A percentile compares a stretch with the other conserved stretches of the same genome.
Conservation (phyloP, 1,284 basidiomycete species). For the Pseudozyma tsukubaensis region DNA sequence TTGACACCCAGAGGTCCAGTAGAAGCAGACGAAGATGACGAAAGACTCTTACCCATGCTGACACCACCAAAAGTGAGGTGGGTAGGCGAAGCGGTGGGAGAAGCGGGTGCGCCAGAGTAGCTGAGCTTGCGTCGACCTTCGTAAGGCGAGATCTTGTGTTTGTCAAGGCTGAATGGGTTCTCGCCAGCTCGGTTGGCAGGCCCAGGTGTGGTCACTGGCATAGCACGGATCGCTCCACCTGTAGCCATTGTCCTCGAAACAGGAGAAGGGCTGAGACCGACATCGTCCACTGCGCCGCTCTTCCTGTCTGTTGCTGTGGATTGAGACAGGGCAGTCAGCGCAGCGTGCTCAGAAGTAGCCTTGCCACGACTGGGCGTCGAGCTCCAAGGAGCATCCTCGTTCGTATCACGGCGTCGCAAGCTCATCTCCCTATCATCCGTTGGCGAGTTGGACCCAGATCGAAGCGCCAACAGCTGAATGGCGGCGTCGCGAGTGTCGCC, state of each 20-base stretch:
- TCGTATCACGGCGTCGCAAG: conserved; percentile 18
- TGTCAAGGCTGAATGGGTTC: conserved; percentile 62
- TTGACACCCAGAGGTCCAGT: conserved; percentile 21
- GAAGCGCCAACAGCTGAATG: conserved; percentile 46
- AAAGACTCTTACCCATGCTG: conserved; percentile 22
- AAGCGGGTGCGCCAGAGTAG: conserved; percentile 38
- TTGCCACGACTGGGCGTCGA: conserved; percentile 38
- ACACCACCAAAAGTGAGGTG: conserved; percentile 27
- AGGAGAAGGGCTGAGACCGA: conserved; percentile 40
- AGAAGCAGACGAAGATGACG: conserved; percentile 13
- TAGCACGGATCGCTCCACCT: conserved; percentile 16
- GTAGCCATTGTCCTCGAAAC: conserved; percentile 33
- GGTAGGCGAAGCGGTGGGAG: conserved; percentile 29
- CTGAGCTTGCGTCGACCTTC: conserved; percentile 41
- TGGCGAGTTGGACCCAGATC: conserved; percentile 46
- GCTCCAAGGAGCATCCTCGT: conserved; percentile 37
- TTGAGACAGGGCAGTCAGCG: conserved; percentile 43
- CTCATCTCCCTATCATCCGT: conserved; percentile 41
- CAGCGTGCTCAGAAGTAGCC: conserved; percentile 31
- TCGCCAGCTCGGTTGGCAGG: conserved; percentile 16
- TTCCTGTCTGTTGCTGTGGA: conserved; percentile 17
- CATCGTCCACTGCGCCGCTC: conserved; percentile 7
- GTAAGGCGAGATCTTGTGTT: conserved; percentile 60
- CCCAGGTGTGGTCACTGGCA: conserved; percentile 39
- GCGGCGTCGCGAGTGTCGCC: conserved; percentile 46